Evolutionary conservation across 2,329 filamentous ascomycete species (phyloP), one percentile per base, ranked within the genome.

Genomic region (Penicillium olsonii): DNA sequence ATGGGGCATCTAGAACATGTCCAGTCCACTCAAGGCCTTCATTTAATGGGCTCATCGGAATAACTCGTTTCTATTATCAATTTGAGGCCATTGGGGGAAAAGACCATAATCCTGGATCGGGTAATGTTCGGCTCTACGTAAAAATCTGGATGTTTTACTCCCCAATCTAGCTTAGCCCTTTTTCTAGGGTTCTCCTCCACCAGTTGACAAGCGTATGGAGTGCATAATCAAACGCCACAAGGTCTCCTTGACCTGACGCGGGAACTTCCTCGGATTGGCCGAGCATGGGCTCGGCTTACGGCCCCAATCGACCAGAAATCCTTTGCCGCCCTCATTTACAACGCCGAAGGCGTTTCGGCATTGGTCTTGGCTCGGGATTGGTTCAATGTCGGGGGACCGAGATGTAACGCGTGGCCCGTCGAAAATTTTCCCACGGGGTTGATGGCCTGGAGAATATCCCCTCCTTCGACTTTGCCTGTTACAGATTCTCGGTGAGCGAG

Each of bases 401-500:
- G 12, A 31, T 31, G 29, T n/a, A n/a, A 57, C 43, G 54, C 54
- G 54, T 50, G 49, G 49, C 51, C 29, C 19, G 17, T 53, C 22
- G 15, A 24, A 15, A 19, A 35, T 37, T 35, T 45, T 35, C 35
- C 48, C 44, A 48, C 38, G 45, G 48, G 50, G 54, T 20, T 26
- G 17, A 29, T 24, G 15, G 38, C 45, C 50, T 43, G 37, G 45
- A 39, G 40, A 50, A 43, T 24, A 15, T 35, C 38, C 19, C 22
- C 17, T 34, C 33, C 7, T 31, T 20, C 22, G 24, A 37, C 45
- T 42, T 48, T 48, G 14, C 53, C 51, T 44, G 51, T 58, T 56
- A 41, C 48, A 56, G 53, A 54, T 29, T 33, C 22, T 40, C 56
- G 54, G 56, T 56, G 54, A 56, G 42, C 9, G 17, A 46, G 34